Conservation (phyloP, 768 basidiomycete genomes). For the Russula compacta region DNA sequence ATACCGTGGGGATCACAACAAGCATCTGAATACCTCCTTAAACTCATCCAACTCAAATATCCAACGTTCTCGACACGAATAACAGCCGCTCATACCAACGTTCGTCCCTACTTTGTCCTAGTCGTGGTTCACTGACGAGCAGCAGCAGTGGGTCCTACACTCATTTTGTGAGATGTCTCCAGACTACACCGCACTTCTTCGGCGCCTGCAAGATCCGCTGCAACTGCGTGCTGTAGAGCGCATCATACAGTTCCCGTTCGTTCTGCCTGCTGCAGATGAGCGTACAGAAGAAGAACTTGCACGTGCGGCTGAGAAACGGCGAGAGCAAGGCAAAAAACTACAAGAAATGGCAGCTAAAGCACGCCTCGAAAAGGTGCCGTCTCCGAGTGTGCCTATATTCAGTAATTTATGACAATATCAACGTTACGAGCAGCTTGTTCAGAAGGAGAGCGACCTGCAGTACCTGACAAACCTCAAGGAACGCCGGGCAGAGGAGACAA, state of each 20-base stretch:
- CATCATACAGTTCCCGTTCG: conserved; percentile 84
- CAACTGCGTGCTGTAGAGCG: conserved; percentile 55
- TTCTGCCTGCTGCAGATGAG: conserved; percentile 52
- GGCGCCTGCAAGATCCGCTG: conserved; percentile 54
- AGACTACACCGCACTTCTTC: conserved; percentile 66
- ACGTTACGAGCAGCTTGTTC: conserved; percentile 40
- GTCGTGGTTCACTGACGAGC: background rate
- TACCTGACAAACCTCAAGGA: conserved; percentile 58
- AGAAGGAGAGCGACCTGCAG: conserved; percentile 70
- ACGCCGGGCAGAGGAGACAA: conserved; percentile 45
- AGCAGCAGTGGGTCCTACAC: conserved; percentile 77
- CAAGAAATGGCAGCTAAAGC: conserved; percentile 88
- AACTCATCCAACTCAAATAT: conserved; percentile 92
- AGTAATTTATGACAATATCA: background rate
- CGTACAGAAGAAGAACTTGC: conserved; percentile 89
- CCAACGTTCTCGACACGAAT: conserved; percentile 85
- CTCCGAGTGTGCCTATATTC: background rate
- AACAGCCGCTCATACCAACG: conserved; percentile 65
- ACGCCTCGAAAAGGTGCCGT: conserved; percentile 69
- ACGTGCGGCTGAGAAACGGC: conserved; percentile 64
- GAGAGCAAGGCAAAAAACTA: conserved; percentile 78
- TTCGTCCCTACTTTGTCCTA: conserved; percentile 28
- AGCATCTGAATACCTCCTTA: conserved; percentile 84
- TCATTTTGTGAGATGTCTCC: conserved; percentile 76
- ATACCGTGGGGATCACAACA: conserved; percentile 93